Conservation (phyloP, 345 rosid genomes). For the Aethionema arabicum region DNA sequence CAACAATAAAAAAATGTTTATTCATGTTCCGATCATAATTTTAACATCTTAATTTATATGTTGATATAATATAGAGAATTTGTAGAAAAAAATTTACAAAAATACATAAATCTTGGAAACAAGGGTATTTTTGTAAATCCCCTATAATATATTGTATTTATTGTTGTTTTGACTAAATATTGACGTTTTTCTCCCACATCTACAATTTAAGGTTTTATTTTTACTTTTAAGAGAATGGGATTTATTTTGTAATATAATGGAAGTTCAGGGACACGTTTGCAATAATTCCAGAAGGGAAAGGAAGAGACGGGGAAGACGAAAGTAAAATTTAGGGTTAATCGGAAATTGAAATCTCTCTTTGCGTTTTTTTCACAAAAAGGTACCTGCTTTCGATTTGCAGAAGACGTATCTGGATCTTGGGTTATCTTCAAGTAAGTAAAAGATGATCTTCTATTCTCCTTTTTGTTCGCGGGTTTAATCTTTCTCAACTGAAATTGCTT, state of each 20-base stretch:
- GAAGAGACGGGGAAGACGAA: background rate
- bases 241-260: conserved; percentile 10
- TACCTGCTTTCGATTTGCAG: background rate
- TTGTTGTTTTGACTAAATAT: too few species aligned
- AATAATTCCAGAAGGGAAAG: background rate
- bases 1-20: too few species aligned
- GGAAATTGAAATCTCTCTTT: background rate
- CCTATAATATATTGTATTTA: too few species aligned
- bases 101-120: too few species aligned
- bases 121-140: too few species aligned
- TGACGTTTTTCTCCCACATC: too few species aligned
- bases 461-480: background rate
- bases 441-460: background rate
- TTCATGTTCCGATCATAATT: too few species aligned
- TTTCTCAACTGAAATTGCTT: background rate
- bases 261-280: conserved; percentile 2
- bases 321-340: conserved; percentile 29
- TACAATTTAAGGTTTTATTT: background rate
- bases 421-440: conserved; percentile 32
- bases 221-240: background rate
- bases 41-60: too few species aligned
- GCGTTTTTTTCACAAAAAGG: background rate
- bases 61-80: too few species aligned
- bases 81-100: too few species aligned
- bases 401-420: conserved; percentile 25